Evolutionary conservation across 2,329 filamentous ascomycete genomes (phyloP).

Genomic region (Diaporthe citri): DNA sequence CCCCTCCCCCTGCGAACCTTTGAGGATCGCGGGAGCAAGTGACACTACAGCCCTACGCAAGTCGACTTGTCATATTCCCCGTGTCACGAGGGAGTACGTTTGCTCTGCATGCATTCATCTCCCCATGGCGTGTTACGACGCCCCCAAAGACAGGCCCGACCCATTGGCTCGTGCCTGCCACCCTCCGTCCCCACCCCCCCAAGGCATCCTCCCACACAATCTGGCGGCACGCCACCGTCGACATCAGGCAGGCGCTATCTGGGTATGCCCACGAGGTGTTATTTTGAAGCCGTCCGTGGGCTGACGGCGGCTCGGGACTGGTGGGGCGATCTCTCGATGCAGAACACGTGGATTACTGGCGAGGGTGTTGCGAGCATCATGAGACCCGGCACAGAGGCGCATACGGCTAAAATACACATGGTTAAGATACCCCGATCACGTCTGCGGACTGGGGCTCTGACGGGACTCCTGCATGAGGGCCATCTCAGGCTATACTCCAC

Average conservation of each 20-base stretch:
- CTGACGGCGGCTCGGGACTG: constrained; percentile 17
- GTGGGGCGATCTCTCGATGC: constrained; percentile 21
- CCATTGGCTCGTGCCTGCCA: not conserved
- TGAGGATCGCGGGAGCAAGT: constrained; percentile 1
- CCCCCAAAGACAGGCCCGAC: not conserved
- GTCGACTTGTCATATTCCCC: constrained; percentile 11
- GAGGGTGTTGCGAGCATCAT: constrained; percentile 23
- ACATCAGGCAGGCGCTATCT: not conserved
- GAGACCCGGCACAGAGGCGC: not conserved
- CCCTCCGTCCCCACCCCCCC: not conserved
- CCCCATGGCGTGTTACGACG: constrained; percentile 17
- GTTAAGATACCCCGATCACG: not conserved
- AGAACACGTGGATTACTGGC: constrained; percentile 20
- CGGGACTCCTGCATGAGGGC: not conserved
- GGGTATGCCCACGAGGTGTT: not conserved
- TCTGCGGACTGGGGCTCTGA: not conserved
- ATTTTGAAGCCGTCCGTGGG: not conserved
- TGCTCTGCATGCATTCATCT: constrained; percentile 10
- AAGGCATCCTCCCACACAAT: not conserved
- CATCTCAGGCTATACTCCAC: not conserved
- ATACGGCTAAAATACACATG: constrained; percentile 4
- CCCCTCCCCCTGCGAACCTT: not conserved
- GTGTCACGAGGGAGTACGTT: constrained; percentile 10
- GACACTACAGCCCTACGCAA: constrained; percentile 26
- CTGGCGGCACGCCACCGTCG: not conserved